Evolutionary conservation across 2,329 filamentous ascomycete genomes (phyloP), one percentile per base, ranked within the genome.

Genomic region (Pseudocercospora pini-densiflorae): DNA sequence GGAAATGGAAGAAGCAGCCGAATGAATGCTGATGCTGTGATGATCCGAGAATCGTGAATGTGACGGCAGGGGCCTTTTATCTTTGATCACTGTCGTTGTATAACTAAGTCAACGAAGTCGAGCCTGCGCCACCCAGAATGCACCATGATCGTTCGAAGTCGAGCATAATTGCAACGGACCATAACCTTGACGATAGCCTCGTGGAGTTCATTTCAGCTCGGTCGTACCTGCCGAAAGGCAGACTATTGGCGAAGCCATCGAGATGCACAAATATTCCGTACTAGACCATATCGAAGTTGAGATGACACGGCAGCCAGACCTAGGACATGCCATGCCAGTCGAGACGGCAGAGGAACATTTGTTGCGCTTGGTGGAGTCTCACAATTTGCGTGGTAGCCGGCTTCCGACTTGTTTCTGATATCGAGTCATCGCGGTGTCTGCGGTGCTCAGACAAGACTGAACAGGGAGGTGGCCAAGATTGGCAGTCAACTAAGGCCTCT

Each of bases 1-100:
- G 21, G 59, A 49, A 33, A 51, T 24, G 21, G 27, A 51, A 31
- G 21, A 29, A 33, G 45, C 33, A 43, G 55, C 31, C 31, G n/a
- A 58, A 14, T 40, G n/a, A 21, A 51, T 23, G 43, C 59, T 61
- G 59, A 29, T 31, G 58, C 23, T 58, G 29, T 19, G 54, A 43
- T 58, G 55, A 23, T 43, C 3, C 29, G 31, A 43, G 10, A 27
- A 19, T 33, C 10, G 10, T 12, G 1, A 12, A 27, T 7, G n/a
- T 14, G 55, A 43, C 23, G 29, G 55, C n/a, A 21, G 29, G n/a
- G 55, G 31, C 19, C 21, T 36, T 27, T 58, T 58, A 58, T 58
- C 19, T 21, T 19, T 40, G 19, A 21, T 27, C 19, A 24, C 19
- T 19, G 55, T 23, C 23, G 29, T 27, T 24, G 33, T 9, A n/a